Conservation (phyloP, 306 rosid species). For the Hylodesmum podocarpum region DNA sequence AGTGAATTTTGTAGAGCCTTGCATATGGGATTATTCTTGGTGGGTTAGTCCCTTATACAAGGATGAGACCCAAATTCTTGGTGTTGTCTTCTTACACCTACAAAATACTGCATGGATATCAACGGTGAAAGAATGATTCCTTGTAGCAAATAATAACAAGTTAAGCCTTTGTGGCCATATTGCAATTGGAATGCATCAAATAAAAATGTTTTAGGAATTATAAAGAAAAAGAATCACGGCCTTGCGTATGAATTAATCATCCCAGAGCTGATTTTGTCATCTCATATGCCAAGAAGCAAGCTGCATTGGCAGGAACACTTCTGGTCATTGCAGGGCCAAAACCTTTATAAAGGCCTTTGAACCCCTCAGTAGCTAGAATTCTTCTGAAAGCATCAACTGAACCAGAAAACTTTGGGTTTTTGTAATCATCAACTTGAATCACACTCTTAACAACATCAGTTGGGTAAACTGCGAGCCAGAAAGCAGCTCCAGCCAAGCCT, state of each 20-base stretch:
- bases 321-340: conserved; percentile 94
- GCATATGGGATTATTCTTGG: neutral
- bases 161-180: conserved; percentile 18
- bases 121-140: conserved; percentile 30
- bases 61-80: neutral
- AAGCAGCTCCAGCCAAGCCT: conserved; percentile 89
- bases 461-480: conserved; percentile 80
- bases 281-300: conserved; percentile 96
- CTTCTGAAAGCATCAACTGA: conserved; percentile 76
- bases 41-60: neutral
- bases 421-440: conserved; percentile 84
- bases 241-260: conserved; percentile 30
- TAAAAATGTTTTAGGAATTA: neutral
- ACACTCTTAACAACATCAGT: conserved; percentile 95
- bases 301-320: conserved; percentile 94
- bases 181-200: neutral
- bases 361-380: conserved; percentile 70
- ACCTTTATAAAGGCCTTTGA: conserved; percentile 87
- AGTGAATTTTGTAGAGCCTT: neutral
- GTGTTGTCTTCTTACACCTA: no score
- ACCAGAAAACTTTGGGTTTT: conserved; percentile 80
- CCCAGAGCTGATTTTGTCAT: conserved; percentile 81
- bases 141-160: conserved; percentile 8
- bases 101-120: neutral
- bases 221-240: neutral